Evolutionary conservation across 257 asterid species (phyloP), one percentile per base, ranked within the genome.

Genomic region (Nyctanthes arbortristis): DNA sequence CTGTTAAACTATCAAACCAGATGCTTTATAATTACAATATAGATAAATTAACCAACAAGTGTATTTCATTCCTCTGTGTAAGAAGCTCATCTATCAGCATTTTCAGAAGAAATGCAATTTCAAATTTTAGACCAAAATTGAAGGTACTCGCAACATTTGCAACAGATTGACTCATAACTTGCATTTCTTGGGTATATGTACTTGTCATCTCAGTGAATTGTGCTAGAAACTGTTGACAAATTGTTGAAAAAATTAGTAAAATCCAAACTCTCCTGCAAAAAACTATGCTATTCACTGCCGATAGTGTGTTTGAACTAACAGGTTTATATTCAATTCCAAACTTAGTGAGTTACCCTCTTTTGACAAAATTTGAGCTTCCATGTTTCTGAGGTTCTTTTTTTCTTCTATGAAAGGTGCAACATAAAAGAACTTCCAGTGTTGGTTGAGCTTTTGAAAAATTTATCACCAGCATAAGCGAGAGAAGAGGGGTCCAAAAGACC

Each of bases 191-290:
- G 0, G 99, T 85, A 14, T 91, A 94, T 91, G 91, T 85, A 74
- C 87, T 85, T 2, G 97, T 94, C 99, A 94, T 91, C 82, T 89
- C 97, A 4, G 96, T 89, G 74, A 94, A 94, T 76, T 91, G 99
- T 0, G 97, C 87, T 8, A 89, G 88, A 73, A 91, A 96, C 97
- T 94, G 81, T 75, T 37, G 61, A 49, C 68, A 29, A 52, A 1
- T 33, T 18, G 25, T 27, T 58, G 11, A 45, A 18, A 47, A 45
- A 31, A 69, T n/a, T n/a, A 66, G 3, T 66, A 33, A 22, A 28
- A 39, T 58, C 20, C 22, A 40, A 40, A 40, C 52, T 39, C 16
- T 40, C 22, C 0, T 40, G 52, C 5, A 14, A 2, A 6, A 43
- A 3, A 16, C 24, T 33, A 54, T n/a, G n/a, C n/a, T n/a, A n/a